Percentiles rank a stretch among this genome's conserved stretches.
Conservation (phyloP, 495 filamentous ascomycete genomes). For the Hypoxylon fuscum region DNA sequence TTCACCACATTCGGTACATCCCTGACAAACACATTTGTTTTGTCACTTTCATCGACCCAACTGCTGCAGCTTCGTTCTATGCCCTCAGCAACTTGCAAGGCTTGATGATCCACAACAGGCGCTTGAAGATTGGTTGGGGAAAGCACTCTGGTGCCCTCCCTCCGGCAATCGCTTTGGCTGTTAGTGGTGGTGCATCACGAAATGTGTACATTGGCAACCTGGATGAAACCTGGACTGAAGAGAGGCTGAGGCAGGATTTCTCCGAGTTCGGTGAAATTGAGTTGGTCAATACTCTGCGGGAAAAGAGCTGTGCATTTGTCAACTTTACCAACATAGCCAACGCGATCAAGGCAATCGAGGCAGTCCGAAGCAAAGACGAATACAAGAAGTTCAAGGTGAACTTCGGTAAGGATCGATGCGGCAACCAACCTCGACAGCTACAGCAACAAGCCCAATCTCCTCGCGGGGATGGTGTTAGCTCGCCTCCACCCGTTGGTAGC, state of each 20-base stretch:
- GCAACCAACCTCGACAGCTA: conserved; percentile 90
- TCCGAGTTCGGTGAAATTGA: conserved; percentile 98
- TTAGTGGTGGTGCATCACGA: conserved; percentile 92
- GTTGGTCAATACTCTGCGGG: conserved; percentile 92
- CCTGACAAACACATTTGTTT: conserved; percentile 99
- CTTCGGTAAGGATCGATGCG: conserved; percentile 98
- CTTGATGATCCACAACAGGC: conserved; percentile 98
- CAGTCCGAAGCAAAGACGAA: conserved; percentile 90
- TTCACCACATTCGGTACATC: conserved; percentile 98
- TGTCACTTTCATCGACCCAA: conserved; percentile 98
- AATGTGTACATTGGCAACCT: conserved; percentile 99
- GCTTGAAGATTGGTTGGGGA: conserved; percentile 98
- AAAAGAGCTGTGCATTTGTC: conserved; percentile 99
- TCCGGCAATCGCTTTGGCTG: conserved; percentile 93
- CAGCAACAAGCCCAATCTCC: conserved; percentile 73
- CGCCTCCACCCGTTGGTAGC: conserved; percentile 69
- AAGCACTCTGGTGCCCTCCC: conserved; percentile 98
- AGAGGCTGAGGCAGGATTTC: conserved; percentile 94
- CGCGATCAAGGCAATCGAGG: conserved; percentile 98
- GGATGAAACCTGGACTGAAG: conserved; percentile 96
- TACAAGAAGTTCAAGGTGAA: conserved; percentile 99
- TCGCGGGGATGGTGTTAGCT: conserved; percentile 69
- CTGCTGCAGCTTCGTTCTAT: conserved; percentile 96
- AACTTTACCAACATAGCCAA: conserved; percentile 99
- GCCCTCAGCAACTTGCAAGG: conserved; percentile 96